These are phyloP conservation scores for Ustilago tritici DNA, from an alignment of 1,284 basidiomycete species.

Conservation along the genomic window DNA sequence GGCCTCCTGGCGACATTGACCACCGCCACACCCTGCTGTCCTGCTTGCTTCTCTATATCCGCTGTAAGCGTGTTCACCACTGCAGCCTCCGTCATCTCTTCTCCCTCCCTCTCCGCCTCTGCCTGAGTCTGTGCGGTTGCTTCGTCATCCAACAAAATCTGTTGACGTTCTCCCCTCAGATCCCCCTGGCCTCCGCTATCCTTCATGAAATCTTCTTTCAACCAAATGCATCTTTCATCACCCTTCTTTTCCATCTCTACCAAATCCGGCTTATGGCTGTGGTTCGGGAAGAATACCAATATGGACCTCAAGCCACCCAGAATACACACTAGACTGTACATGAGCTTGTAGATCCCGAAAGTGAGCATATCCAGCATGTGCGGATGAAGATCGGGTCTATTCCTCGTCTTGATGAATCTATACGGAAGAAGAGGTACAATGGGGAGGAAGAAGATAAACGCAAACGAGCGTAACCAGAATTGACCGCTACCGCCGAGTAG, in stretches of 20 bases:
- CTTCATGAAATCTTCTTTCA: constrained; percentile 32
- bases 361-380: constrained; percentile 39
- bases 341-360: constrained; percentile 38
- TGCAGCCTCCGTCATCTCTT: background rate
- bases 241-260: constrained; percentile 32
- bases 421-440: constrained; percentile 27
- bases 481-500: constrained; percentile 24
- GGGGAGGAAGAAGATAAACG: constrained; percentile 30
- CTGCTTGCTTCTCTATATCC: background rate
- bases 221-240: constrained; percentile 34
- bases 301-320: constrained; percentile 26
- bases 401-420: constrained; percentile 31
- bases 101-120: background rate
- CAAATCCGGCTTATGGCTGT: constrained; percentile 22
- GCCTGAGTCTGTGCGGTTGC: background rate
- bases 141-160: constrained; percentile 20
- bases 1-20: constrained; percentile 4
- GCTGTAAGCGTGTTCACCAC: constrained; percentile 5
- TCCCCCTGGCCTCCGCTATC: constrained; percentile 29
- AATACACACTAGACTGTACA: constrained; percentile 34
- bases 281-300: constrained; percentile 36
- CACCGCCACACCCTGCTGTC: constrained; percentile 1
- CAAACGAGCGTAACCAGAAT: constrained; percentile 33
- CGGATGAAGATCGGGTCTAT: constrained; percentile 32
- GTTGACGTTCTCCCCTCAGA: constrained; percentile 26